Conservation (phyloP, 1,284 basidiomycete species). For the Leucoagaricus sp. region DNA sequence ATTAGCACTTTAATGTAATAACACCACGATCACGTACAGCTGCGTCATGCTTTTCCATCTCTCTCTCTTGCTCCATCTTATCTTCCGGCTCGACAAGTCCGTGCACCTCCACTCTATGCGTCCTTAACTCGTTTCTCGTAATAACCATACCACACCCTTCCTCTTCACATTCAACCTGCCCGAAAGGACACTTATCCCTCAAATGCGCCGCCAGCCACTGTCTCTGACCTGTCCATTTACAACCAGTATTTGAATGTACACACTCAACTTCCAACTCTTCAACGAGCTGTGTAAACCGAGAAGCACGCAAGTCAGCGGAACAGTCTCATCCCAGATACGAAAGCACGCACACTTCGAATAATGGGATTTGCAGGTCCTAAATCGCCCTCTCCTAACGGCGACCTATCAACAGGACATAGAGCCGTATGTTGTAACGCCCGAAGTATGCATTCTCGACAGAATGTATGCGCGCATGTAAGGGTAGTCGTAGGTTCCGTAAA, state of each 20-base stretch:
- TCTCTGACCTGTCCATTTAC: conserved; percentile 66
- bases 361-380: conserved; percentile 66
- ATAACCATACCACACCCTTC: conserved; percentile 45
- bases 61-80: conserved; percentile 14
- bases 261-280: conserved; percentile 83
- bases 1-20: too few species aligned
- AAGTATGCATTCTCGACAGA: conserved; percentile 77
- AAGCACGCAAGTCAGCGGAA: not conserved
- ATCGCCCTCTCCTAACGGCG: conserved; percentile 53
- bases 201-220: conserved; percentile 69
- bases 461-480: conserved; percentile 78
- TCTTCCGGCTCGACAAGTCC: conserved; percentile 24
- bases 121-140: conserved; percentile 25
- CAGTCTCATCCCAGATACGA: conserved; percentile 18
- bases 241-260: conserved; percentile 58
- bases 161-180: conserved; percentile 55
- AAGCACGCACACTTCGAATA: conserved; percentile 64
- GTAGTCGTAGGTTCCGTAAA: conserved; percentile 77
- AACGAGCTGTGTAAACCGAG: conserved; percentile 57
- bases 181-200: conserved; percentile 59
- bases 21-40: not conserved
- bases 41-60: not conserved
- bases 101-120: conserved; percentile 34
- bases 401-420: conserved; percentile 85
- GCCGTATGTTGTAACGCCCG: conserved; percentile 62